Evolutionary conservation across 257 asterid genomes (phyloP), one percentile per base, ranked within the genome.

Genomic region (Scutellaria galericulata): DNA sequence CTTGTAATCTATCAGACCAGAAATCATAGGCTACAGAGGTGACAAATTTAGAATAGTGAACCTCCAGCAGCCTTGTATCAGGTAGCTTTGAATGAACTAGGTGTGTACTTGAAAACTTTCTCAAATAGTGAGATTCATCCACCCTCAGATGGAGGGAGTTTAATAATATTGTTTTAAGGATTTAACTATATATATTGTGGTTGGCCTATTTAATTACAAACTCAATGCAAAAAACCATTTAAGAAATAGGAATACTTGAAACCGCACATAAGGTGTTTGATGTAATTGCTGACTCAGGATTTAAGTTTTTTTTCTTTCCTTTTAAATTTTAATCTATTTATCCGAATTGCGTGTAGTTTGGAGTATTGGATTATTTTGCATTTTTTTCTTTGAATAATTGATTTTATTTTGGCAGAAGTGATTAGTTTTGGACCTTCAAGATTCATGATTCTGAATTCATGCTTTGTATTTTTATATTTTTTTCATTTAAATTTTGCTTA

Each of bases 231-330:
- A 39, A 55, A 31, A 56, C 27, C 9, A 27, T 13, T 8, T 12
- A 10, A 2, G 37, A 56, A 54, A 24, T 56, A 24, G 42, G 63
- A 9, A 24, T 9, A 9, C 11, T 31, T 35, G 44, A 31, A n/a
- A 27, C 5, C 18, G 22, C 46, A 31, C 64, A 2, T 35, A 35
- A 31, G 22, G 45, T 58, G 64, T 58, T 58, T 58, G 64, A 58
- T 58, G 18, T 58, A 35, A 58, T 58, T 58, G 12, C 46, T 56
- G 63, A 56, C 15, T 35, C 22, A 58, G 44, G 9, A 56, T 31
- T 6, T 12, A 31, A 13, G 45, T 9, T 10, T 13, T 27, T 57
- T 20, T 15, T 52, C 27, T 24, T 24, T 52, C 31, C 18, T 15
- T 22, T 7, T 5, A 12, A 56, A 24, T 24, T 24, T 24, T 1